Percentiles rank a stretch among this genome's conserved stretches.
These are phyloP conservation scores for Cryomyces antarcticus DNA, from an alignment of 495 filamentous ascomycete species.

Conservation along the genomic window DNA sequence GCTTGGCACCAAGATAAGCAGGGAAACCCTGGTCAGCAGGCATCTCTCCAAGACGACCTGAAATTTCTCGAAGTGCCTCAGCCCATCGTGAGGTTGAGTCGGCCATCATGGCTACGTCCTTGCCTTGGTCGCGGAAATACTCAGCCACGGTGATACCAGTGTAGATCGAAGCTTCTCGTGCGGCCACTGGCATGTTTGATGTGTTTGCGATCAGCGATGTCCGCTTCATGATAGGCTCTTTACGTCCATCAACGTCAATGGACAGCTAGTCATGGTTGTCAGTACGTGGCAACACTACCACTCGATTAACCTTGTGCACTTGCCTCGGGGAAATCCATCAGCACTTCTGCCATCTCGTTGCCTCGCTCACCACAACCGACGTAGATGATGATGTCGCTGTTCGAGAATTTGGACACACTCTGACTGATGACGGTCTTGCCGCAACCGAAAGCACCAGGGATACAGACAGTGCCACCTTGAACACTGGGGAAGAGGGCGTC, in stretches of 20 bases:
- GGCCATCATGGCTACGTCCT: conserved; percentile 98
- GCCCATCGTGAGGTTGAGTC: conserved; percentile 98
- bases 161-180: conserved; percentile 97
- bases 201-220: conserved; percentile 97
- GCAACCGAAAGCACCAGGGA: conserved; percentile 95
- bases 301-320: background rate
- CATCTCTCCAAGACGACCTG: conserved; percentile 98
- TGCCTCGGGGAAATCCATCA: conserved; percentile 96
- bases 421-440: conserved; percentile 99
- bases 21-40: conserved; percentile 99
- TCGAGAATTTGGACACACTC: conserved; percentile 97
- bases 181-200: conserved; percentile 98
- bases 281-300: background rate
- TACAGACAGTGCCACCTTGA: conserved; percentile 91
- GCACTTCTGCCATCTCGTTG: conserved; percentile 98
- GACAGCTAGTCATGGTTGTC: conserved; percentile 35
- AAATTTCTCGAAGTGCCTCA: conserved; percentile 95
- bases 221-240: conserved; percentile 99
- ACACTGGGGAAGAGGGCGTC: conserved; percentile 97
- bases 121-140: conserved; percentile 97
- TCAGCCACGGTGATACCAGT: conserved; percentile 96
- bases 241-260: conserved; percentile 74
- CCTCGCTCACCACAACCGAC: conserved; percentile 96
- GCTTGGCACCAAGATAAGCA: conserved; percentile 87
- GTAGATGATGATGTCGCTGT: conserved; percentile 97